These are phyloP conservation scores for Saccharum hybrid DNA, from an alignment of 202 grass and related monocot genomes.

Conservation along the genomic window DNA sequence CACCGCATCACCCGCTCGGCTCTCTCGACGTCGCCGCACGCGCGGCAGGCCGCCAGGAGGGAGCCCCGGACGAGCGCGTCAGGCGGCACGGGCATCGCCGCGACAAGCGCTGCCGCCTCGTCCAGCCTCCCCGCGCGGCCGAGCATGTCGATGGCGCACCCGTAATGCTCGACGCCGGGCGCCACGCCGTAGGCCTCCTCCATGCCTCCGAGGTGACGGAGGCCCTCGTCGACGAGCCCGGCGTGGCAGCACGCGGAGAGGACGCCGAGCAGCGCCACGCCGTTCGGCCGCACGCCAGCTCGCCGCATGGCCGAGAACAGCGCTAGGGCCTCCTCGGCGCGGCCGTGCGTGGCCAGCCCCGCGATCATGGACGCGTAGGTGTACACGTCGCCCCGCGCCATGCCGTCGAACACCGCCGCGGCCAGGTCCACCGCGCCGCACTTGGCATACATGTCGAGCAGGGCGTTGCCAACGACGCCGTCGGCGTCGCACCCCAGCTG, in stretches of 20 bases:
- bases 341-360: constrained; percentile 69
- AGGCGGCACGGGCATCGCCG: constrained; percentile 50
- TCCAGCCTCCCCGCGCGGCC: constrained; percentile 49
- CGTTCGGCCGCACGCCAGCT: constrained; percentile 58
- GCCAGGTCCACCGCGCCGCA: constrained; percentile 67
- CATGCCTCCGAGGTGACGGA: constrained; percentile 52
- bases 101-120: constrained; percentile 49
- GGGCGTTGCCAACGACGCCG: constrained; percentile 57
- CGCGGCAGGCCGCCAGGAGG: constrained; percentile 66
- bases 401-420: constrained; percentile 53
- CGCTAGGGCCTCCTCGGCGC: constrained; percentile 43
- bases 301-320: constrained; percentile 60
- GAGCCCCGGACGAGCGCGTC: constrained; percentile 60
- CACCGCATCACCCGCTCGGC: constrained; percentile 55
- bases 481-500: constrained; percentile 19
- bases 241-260: constrained; percentile 74
- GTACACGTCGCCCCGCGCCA: constrained; percentile 63
- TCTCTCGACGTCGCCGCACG: constrained; percentile 47
- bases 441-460: constrained; percentile 84
- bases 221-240: constrained; percentile 59
- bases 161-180: constrained; percentile 68
- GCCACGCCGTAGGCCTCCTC: constrained; percentile 12
- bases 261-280: constrained; percentile 58
- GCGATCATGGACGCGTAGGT: constrained; percentile 67
- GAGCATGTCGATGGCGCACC: constrained; percentile 83